These are phyloP conservation scores for Globisporangium cylindrosporum DNA, from an alignment of 352 stramenopile species.

Conservation along the genomic window DNA sequence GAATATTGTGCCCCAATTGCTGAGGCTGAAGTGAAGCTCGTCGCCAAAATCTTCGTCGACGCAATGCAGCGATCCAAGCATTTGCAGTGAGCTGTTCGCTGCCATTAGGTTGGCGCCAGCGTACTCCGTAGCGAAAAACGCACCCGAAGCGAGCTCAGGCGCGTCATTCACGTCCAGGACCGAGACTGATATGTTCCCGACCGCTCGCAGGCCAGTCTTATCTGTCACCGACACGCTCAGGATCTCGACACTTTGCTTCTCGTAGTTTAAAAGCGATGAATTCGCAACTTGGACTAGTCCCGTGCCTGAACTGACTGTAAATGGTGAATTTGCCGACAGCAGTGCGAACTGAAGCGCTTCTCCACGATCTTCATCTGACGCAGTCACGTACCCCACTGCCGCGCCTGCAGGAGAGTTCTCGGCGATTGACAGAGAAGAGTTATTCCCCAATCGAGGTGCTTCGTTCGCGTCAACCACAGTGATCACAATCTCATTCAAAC, in stretches of 20 bases:
- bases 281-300: conserved; percentile 4
- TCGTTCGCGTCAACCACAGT: conserved; percentile 53
- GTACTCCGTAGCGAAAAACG: conserved; percentile 5
- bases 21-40: conserved; percentile 31
- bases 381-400: conserved; percentile 18
- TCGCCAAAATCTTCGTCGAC: conserved; percentile 43
- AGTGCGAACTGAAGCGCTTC: conserved; percentile 26
- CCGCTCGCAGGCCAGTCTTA: background rate
- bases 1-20: conserved; percentile 22
- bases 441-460: conserved; percentile 26
- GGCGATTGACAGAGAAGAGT: conserved; percentile 16
- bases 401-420: conserved; percentile 24
- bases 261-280: conserved; percentile 7
- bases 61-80: conserved; percentile 40
- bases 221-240: conserved; percentile 7
- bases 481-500: conserved; percentile 39
- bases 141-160: background rate
- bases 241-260: conserved; percentile 3
- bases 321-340: background rate
- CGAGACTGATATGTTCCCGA: background rate
- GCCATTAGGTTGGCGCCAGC: background rate
- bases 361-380: conserved; percentile 23
- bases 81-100: conserved; percentile 16
- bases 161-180: conserved; percentile 8
- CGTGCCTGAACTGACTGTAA: background rate